Evolutionary conservation across 2,329 filamentous ascomycete genomes (phyloP).

Genomic region (Talaromyces marneffei): DNA sequence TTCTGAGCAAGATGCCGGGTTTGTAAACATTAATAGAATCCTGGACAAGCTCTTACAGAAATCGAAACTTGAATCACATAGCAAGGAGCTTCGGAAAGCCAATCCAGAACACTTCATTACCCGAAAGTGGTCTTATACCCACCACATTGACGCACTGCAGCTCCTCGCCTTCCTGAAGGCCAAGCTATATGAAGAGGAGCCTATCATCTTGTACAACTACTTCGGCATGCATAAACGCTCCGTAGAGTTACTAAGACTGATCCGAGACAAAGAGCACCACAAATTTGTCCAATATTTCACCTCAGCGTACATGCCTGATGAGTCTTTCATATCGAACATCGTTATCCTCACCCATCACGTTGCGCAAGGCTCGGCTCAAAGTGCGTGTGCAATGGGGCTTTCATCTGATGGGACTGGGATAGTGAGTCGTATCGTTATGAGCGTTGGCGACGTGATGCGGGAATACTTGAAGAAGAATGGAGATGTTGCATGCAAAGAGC

Average conservation of each 20-base stretch:
- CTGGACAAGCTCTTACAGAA: constrained; percentile 18
- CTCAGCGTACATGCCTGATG: constrained; percentile 22
- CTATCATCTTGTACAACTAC: constrained; percentile 25
- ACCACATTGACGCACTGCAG: constrained; percentile 20
- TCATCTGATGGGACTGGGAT: not conserved
- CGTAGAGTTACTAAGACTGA: constrained; percentile 23
- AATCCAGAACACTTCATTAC: constrained; percentile 6
- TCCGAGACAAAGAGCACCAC: constrained; percentile 23
- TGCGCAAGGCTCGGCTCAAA: constrained; percentile 19
- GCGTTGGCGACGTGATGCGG: constrained; percentile 23
- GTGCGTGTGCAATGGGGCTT: constrained; percentile 16
- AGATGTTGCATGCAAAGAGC: constrained; percentile 24
- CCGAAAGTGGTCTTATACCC: constrained; percentile 21
- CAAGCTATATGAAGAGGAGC: constrained; percentile 25
- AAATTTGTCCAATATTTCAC: constrained; percentile 27
- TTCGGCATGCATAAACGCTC: constrained; percentile 28
- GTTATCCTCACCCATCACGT: constrained; percentile 23
- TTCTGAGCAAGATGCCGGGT: constrained; percentile 13
- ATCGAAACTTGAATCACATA: constrained; percentile 8
- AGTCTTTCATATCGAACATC: constrained; percentile 22
- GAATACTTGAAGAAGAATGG: constrained; percentile 25
- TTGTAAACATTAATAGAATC: constrained; percentile 10
- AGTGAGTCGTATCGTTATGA: constrained; percentile 22
- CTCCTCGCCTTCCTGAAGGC: constrained; percentile 23
- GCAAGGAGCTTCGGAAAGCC: constrained; percentile 11